These are phyloP conservation scores for Penicillium sp. DNA, from an alignment of 2,329 filamentous ascomycete species.

Conservation along the genomic window DNA sequence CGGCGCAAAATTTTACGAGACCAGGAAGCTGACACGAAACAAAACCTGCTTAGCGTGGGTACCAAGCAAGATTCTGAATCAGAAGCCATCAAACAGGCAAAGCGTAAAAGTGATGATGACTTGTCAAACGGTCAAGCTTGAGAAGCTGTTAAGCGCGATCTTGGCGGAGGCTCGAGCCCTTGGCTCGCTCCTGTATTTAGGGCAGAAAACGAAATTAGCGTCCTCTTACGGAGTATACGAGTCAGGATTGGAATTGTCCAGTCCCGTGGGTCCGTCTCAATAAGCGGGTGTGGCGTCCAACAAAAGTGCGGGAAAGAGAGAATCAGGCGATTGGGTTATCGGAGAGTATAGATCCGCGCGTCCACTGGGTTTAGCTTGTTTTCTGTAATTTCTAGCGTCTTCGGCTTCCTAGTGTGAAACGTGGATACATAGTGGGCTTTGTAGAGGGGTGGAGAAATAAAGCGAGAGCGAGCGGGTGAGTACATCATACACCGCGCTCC, in stretches of 20 bases:
- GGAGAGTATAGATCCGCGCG: neutral
- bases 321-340: conserved; percentile 18
- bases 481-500: too few species aligned
- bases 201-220: neutral
- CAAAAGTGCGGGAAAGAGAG: conserved; percentile 4
- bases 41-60: neutral
- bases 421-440: too few species aligned
- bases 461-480: too few species aligned
- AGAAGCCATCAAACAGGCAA: neutral
- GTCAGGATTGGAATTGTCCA: neutral
- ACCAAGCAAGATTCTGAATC: neutral
- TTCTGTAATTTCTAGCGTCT: neutral
- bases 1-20: neutral
- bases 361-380: neutral
- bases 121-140: neutral
- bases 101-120: neutral
- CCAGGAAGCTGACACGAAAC: neutral
- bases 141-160: neutral
- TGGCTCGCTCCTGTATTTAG: neutral
- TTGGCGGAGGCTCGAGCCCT: conserved; percentile 10
- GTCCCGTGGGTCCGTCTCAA: neutral
- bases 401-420: neutral
- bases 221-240: conserved; percentile 6
- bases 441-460: too few species aligned
- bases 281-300: conserved; percentile 17